A percentile compares a stretch with the other conserved stretches of the same genome.
These are phyloP conservation scores for Aspergillus ostianus DNA, from an alignment of 495 filamentous ascomycete genomes.

Conservation along the genomic window DNA sequence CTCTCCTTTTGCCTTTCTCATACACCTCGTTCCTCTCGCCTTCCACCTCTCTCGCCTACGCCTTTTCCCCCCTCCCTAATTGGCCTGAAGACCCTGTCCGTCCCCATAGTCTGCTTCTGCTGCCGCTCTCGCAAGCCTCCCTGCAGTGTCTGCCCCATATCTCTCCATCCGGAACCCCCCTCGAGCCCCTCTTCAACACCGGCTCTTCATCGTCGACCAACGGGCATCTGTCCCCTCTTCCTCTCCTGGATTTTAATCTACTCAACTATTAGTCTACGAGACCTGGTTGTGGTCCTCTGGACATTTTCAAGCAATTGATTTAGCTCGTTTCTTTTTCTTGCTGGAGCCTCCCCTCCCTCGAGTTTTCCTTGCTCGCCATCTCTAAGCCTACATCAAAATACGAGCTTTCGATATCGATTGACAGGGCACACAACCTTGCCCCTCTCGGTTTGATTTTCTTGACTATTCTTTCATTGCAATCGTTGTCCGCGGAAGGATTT, in stretches of 20 bases:
- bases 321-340: conserved; percentile 1
- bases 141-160: neutral
- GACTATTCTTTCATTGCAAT: neutral
- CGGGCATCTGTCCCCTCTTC: conserved; percentile 4
- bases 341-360: neutral
- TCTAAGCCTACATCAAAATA: neutral
- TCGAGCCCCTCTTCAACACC: conserved; percentile 2
- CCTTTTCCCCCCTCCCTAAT: neutral
- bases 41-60: neutral
- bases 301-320: neutral
- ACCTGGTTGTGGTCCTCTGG: neutral
- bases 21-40: conserved; percentile 1
- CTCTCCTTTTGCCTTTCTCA: neutral
- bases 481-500: neutral
- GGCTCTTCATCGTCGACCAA: neutral
- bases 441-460: too few relatives aligned
- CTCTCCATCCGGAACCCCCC: neutral
- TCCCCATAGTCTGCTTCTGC: neutral
- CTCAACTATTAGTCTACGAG: neutral
- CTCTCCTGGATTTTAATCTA: neutral
- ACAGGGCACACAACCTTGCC: neutral
- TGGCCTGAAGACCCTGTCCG: neutral
- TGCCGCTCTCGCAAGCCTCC: neutral
- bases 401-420: neutral
- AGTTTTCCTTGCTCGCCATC: neutral